These are phyloP conservation scores for Saccharomycopsis fibuligera DNA, from an alignment of 805 yeast genomes.

Conservation along the genomic window DNA sequence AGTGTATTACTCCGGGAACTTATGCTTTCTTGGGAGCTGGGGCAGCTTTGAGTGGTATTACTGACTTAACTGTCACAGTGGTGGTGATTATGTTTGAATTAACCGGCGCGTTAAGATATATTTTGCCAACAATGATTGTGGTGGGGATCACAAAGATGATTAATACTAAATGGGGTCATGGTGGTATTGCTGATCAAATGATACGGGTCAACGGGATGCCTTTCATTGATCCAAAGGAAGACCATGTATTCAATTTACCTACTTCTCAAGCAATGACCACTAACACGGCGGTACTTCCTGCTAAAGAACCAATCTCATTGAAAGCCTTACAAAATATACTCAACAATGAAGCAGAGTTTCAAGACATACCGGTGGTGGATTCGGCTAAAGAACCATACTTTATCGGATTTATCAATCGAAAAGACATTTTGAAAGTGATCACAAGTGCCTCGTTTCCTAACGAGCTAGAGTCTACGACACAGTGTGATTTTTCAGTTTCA, in stretches of 20 bases:
- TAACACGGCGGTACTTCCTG: conserved; percentile 15
- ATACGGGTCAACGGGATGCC: conserved; percentile 86
- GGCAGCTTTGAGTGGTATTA: conserved; percentile 89
- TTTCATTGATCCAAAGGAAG: conserved; percentile 65
- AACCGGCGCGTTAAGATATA: conserved; percentile 89
- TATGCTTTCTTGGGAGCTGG: conserved; percentile 97
- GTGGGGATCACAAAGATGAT: conserved; percentile 82
- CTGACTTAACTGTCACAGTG: conserved; percentile 86
- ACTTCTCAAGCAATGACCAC: conserved; percentile 61
- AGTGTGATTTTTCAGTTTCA: conserved; percentile 1
- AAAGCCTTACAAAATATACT: conserved; percentile 23
- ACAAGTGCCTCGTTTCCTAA: neutral
- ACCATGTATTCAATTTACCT: conserved; percentile 45
- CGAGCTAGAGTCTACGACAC: neutral
- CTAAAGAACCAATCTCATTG: conserved; percentile 21
- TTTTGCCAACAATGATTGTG: conserved; percentile 93
- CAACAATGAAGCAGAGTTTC: conserved; percentile 20
- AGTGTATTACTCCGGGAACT: conserved; percentile 85
- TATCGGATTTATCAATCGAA: conserved; percentile 27
- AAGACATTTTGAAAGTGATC: conserved; percentile 3
- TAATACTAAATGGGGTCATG: conserved; percentile 69
- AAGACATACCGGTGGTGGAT: conserved; percentile 34
- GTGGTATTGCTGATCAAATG: conserved; percentile 96
- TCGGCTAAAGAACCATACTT: conserved; percentile 23
- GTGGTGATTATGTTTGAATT: conserved; percentile 94